Conservation (phyloP, 306 rosid genomes). For the Quercus rubra region DNA sequence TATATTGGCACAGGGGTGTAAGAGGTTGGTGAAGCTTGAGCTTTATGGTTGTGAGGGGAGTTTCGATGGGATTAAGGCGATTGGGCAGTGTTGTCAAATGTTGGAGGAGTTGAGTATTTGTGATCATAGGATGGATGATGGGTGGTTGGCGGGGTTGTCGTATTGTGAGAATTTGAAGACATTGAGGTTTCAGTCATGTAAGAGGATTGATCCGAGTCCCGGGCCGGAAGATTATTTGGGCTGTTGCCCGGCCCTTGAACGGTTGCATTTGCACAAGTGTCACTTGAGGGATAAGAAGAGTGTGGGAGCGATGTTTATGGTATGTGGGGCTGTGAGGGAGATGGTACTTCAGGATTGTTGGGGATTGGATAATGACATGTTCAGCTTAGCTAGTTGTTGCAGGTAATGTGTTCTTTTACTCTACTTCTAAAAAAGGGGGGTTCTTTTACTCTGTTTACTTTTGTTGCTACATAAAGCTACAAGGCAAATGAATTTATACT, state of each 20-base stretch:
- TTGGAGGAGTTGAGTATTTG: conserved; percentile 69
- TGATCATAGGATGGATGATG: conserved; percentile 85
- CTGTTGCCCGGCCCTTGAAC: conserved; percentile 61
- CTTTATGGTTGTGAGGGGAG: conserved; percentile 85
- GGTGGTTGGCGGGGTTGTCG: conserved; percentile 78
- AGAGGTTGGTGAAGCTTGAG: conserved; percentile 76
- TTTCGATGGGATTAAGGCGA: conserved; percentile 83
- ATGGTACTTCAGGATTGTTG: conserved; percentile 71
- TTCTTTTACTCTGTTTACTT: not conserved
- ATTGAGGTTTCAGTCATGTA: conserved; percentile 60
- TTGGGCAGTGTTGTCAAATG: conserved; percentile 86
- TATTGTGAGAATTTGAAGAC: conserved; percentile 83
- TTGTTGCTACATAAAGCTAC: not conserved
- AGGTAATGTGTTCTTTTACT: conserved; percentile 43
- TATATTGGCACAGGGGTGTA: conserved; percentile 84
- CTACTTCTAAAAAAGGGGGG: no score
- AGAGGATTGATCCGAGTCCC: conserved; percentile 53
- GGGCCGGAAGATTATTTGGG: conserved; percentile 69
- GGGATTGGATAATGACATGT: conserved; percentile 65
- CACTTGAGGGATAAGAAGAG: conserved; percentile 57
- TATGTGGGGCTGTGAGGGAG: conserved; percentile 63
- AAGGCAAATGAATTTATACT: not conserved
- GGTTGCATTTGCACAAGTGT: conserved; percentile 65
- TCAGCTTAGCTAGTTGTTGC: conserved; percentile 56
- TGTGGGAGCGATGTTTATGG: conserved; percentile 45